Evolutionary conservation across 176 grass and related monocot genomes (phyloP), one percentile per base, ranked within the genome.

Genomic region (Chrysopogon serrulatus): DNA sequence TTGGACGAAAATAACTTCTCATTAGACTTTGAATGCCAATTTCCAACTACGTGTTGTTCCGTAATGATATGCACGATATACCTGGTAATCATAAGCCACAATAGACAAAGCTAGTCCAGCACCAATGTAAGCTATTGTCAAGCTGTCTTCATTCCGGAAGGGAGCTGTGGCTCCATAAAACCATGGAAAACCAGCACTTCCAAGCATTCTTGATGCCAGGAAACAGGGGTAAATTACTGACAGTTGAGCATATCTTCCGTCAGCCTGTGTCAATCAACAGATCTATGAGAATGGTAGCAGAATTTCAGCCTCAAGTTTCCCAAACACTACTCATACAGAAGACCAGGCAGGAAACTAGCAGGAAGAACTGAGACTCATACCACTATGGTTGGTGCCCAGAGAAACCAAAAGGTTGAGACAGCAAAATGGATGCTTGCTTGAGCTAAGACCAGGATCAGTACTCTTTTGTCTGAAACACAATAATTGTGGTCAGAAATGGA

Each of bases 81-180:
- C 96, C 92, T 95, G 93, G 32, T 98, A 98, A 78, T 98, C 96
- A 88, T 95, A 98, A 87, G 92, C 91, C 12, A 92, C 87, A 44
- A 93, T 14, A 32, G 77, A 93, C 68, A 98, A 90, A 81, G 93
- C 60, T 4, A 89, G 31, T 49, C 91, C 82, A 28, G 91, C 88
- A 70, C 75, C 34, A 79, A 83, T 31, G 72, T 86, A 93, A 79
- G 96, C 92, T 68, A 65, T 68, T 57, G 91, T 93, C 24, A 98
- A 64, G 83, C 79, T 95, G 79, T 93, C 90, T n/a, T 98, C 84
- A 27, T 82, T 95, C 13, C 40, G 65, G 30, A 88, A 68, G 47
- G 88, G 88, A 73, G 90, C 56, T 62, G 82, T 68, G 13, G 64
- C 42, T 66, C 89, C 89, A 72, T 84, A 86, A 88, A 88, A 93